Conservation (phyloP, 352 stramenopile genomes). For the Globisporangium canariense region DNA sequence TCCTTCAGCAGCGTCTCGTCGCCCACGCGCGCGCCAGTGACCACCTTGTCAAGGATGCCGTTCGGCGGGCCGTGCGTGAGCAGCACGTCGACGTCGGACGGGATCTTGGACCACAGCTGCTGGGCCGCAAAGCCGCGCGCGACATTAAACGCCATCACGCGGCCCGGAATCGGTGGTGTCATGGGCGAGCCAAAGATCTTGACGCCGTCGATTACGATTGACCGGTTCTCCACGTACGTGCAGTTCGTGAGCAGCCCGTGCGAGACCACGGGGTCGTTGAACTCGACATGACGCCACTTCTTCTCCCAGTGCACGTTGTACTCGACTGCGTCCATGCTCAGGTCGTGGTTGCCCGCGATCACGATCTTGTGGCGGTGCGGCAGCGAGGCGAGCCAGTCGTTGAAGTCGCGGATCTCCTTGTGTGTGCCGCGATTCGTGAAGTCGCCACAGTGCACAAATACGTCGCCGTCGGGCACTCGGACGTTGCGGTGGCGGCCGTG, state of each 20-base stretch:
- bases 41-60: conserved; percentile 76
- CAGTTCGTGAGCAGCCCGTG: conserved; percentile 62
- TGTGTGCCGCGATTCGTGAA: conserved; percentile 81
- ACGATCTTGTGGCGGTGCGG: conserved; percentile 78
- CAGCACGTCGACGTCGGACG: conserved; percentile 79
- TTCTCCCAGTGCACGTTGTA: conserved; percentile 68
- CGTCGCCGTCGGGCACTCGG: conserved; percentile 60
- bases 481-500: conserved; percentile 75
- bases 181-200: conserved; percentile 81
- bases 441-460: conserved; percentile 90
- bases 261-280: conserved; percentile 55
- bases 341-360: conserved; percentile 81
- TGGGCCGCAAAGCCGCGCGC: conserved; percentile 53
- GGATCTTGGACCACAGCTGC: conserved; percentile 72
- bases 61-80: conserved; percentile 88
- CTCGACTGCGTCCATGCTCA: conserved; percentile 67
- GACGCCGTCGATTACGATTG: conserved; percentile 59
- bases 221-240: conserved; percentile 76
- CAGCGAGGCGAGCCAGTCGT: conserved; percentile 72
- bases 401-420: conserved; percentile 69
- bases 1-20: conserved; percentile 80
- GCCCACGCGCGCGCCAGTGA: conserved; percentile 62
- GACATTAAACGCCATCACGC: conserved; percentile 73
- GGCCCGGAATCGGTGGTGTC: conserved; percentile 64
- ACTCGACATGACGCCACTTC: conserved; percentile 49